Conservation (phyloP, 805 yeast genomes). For the Phaffomyces thermotolerans region DNA sequence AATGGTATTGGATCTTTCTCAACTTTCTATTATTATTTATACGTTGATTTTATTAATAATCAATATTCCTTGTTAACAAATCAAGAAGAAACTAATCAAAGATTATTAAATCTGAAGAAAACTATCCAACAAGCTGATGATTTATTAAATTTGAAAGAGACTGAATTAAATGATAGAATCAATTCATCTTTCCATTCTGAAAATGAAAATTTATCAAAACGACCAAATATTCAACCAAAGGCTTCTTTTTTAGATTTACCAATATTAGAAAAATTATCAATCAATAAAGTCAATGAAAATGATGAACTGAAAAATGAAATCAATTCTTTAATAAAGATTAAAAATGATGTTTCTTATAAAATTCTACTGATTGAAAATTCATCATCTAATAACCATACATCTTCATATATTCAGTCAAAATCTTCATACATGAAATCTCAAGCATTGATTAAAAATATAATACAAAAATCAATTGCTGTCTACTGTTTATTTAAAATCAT, state of each 20-base stretch:
- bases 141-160: constrained; percentile 13
- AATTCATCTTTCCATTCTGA: constrained; percentile 1
- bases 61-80: neutral
- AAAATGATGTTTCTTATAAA: constrained; percentile 19
- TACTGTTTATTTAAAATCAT: constrained; percentile 31
- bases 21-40: constrained; percentile 20
- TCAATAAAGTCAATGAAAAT: constrained; percentile 2
- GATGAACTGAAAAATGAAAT: constrained; percentile 14
- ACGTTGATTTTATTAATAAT: constrained; percentile 5
- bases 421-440: neutral
- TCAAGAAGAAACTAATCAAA: neutral
- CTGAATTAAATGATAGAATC: constrained; percentile 8
- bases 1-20: constrained; percentile 25
- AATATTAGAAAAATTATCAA: constrained; percentile 5
- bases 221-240: constrained; percentile 16
- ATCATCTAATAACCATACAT: neutral
- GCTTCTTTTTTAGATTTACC: constrained; percentile 18
- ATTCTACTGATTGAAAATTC: constrained; percentile 12
- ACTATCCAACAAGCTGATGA: constrained; percentile 16
- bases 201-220: constrained; percentile 4
- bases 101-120: constrained; percentile 10
- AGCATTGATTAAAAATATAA: neutral
- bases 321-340: constrained; percentile 15
- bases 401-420: neutral
- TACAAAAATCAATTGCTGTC: constrained; percentile 19